Base-by-base conservation (phyloP, 2,329 filamentous ascomycete species). In the Chrysoporthe puriensis region DNA sequence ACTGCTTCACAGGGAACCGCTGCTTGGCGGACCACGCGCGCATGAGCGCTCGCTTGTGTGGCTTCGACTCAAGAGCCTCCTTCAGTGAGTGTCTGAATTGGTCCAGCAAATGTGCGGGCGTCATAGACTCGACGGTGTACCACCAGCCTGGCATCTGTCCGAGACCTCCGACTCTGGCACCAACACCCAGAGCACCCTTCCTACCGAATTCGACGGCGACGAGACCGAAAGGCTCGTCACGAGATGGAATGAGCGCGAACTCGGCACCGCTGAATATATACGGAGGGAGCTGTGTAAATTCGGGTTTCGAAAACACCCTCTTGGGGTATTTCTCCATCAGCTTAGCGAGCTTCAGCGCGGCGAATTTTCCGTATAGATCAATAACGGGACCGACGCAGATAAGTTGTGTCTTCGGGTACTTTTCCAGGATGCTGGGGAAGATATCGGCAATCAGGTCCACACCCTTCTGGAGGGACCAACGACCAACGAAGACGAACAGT, bases 61-160 rank as follows among this genome's bases (percentile, higher is more conserved):
- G 77, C 70, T 85, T 85, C 0, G 87, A 88, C 63, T 80, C 83
- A 64, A 90, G 75, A 3, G 88, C 88, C 63, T 82, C 82, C 40
- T 85, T 79, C 69, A 90, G 88, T 9, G 88, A 86, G 69, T 83
- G 81, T 74, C 87, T 88, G 79, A 90, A 90, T 73, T 90, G 88
- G 56, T 85, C 83, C 66, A 90, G 79, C 63, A 90, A 77, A 77
- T 90, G 88, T 50, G 83, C 82, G 1, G 87, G 88, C 2, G 86
- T 86, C 6, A 83, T 86, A 0, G 86, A 88, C 74, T 90, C 88
- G 63, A 91, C 85, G 0, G 88, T 90, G 75, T 85, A 91, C 88
- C 88, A 91, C 85, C 88, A 90, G 50, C 89, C 89, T 32, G 89
- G 88, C 87, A 90, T 90, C 73, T 88, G 86, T 32, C 88, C 87